A percentile compares a stretch with the other conserved stretches of the same genome.
phyloP scores from a whole-genome alignment of 352 stramenopile genomes.

The Lagenidium sp. region DNA sequence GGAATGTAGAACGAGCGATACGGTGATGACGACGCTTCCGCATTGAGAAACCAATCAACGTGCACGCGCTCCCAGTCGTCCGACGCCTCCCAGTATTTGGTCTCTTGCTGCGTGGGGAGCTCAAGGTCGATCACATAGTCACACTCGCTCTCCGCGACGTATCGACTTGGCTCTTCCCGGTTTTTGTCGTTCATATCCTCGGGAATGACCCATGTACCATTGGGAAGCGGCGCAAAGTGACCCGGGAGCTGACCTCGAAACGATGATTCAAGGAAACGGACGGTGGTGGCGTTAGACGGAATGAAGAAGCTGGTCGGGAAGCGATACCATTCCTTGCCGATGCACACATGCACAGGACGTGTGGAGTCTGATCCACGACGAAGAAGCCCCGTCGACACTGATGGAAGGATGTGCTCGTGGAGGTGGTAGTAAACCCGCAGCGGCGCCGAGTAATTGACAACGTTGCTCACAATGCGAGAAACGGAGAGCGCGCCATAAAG shows the following conservation, averaged over 20 bases:
- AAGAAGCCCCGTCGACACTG: constrained; percentile 15
- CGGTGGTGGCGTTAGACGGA: constrained; percentile 57
- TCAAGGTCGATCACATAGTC: constrained; percentile 88
- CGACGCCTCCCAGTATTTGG: constrained; percentile 50
- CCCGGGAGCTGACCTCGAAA: constrained; percentile 94
- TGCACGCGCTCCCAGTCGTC: constrained; percentile 44
- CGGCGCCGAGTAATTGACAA: constrained; percentile 64
- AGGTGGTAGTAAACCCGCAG: constrained; percentile 66
- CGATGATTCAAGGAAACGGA: constrained; percentile 89
- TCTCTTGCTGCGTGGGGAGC: constrained; percentile 47
- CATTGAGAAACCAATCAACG: constrained; percentile 45
- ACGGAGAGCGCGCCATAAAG: constrained; percentile 45
- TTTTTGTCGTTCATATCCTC: constrained; percentile 94
- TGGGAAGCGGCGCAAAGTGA: constrained; percentile 70
- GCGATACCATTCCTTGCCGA: constrained; percentile 97
- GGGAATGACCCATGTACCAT: constrained; percentile 52
- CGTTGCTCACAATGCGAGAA: constrained; percentile 52
- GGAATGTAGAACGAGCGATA: constrained; percentile 78
- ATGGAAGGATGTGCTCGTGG: constrained; percentile 46
- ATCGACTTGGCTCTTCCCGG: constrained; percentile 84
- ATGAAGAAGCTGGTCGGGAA: constrained; percentile 96
- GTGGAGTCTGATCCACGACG: constrained; percentile 4
- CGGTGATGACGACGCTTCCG: constrained; percentile 46
- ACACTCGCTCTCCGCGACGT: constrained; percentile 68
- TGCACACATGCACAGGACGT: constrained; percentile 70